These are phyloP conservation scores for Trichoderma pleuroti DNA, from an alignment of 2,329 filamentous ascomycete species.

Conservation along the genomic window DNA sequence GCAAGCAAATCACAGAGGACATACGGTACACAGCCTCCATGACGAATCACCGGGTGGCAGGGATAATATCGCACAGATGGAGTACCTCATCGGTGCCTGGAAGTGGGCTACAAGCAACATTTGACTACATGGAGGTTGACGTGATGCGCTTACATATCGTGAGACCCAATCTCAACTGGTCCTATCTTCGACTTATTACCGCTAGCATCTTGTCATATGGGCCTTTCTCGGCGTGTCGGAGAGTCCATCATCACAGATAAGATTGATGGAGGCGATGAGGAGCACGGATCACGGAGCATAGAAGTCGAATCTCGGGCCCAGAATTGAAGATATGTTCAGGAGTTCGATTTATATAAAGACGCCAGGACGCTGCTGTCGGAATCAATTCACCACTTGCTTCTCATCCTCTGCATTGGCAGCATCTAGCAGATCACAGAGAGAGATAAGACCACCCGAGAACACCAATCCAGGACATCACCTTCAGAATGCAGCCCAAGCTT, in stretches of 20 bases:
- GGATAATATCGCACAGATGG: not conserved
- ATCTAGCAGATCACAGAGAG: not conserved
- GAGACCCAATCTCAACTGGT: not conserved
- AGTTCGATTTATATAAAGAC: not conserved
- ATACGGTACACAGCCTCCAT: not conserved
- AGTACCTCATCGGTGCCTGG: constrained; percentile 1
- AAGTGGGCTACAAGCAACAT: not conserved
- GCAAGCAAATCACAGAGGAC: not conserved
- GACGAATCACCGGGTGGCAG: not conserved
- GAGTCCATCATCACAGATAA: not conserved
- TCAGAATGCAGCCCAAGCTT: constrained; percentile 14
- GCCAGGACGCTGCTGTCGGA: not conserved
- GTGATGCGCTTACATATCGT: not conserved
- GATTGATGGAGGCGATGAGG: not conserved
- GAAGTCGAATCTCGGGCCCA: not conserved
- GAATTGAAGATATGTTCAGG: not conserved
- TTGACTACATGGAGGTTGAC: not conserved
- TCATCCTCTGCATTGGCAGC: not conserved
- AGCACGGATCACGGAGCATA: not conserved
- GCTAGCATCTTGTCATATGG: not conserved
- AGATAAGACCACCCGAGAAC: not conserved
- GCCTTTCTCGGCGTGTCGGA: constrained; percentile 6
- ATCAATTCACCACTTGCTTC: not conserved
- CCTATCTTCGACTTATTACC: not conserved
- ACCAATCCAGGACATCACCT: not conserved